Evolutionary conservation across 805 yeast species (phyloP).

Genomic region (Hanseniaspora nectarophila): DNA sequence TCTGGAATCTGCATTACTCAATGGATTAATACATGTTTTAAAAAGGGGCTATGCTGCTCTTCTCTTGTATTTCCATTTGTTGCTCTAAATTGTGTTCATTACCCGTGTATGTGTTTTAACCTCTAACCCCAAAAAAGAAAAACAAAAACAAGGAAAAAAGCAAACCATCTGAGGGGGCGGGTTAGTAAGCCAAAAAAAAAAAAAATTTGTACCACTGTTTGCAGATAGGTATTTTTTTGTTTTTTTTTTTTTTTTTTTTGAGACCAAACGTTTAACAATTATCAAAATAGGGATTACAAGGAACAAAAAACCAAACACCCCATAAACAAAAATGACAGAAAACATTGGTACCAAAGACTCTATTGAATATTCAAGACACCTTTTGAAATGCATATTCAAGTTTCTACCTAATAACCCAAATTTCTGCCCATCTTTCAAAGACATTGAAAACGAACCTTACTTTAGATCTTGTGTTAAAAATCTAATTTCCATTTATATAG

Average conservation of each 20-base stretch:
- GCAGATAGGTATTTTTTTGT: neutral
- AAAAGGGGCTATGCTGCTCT: too few species aligned
- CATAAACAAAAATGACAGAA: neutral
- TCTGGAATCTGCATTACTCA: too few species aligned
- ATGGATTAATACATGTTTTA: too few species aligned
- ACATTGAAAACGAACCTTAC: constrained; percentile 14
- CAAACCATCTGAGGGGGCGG: too few species aligned
- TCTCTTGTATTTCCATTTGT: too few species aligned
- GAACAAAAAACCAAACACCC: neutral
- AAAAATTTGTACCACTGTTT: neutral
- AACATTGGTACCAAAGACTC: neutral
- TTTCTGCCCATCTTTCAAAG: constrained; percentile 11
- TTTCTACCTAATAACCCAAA: constrained; percentile 15
- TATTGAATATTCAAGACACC: constrained; percentile 12
- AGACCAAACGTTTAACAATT: neutral
- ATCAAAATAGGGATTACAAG: neutral
- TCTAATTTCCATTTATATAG: neutral
- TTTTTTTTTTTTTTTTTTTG: too few species aligned
- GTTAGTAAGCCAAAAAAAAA: too few species aligned
- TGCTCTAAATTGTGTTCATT: too few species aligned
- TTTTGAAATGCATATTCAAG: constrained; percentile 14
- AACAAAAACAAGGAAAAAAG: too few species aligned
- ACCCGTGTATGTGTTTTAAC: too few species aligned
- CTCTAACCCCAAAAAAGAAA: too few species aligned
- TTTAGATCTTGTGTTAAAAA: constrained; percentile 11